Base-by-base conservation (phyloP, 164 flowering plant species). In the Cinnamomum chago region DNA sequence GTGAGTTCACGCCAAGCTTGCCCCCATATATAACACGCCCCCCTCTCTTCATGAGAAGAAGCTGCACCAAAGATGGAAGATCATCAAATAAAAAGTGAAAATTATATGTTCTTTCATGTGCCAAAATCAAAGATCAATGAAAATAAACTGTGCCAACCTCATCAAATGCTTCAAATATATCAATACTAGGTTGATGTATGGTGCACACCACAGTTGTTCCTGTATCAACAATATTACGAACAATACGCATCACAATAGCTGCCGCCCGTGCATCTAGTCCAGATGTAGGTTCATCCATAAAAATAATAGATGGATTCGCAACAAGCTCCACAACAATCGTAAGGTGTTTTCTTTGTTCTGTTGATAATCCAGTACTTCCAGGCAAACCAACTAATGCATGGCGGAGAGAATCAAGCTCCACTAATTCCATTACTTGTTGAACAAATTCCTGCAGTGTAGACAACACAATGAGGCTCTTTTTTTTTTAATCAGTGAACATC, bases 281-380 rank as follows among this genome's bases (percentile, higher is more conserved):
- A 72, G 98, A 95, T 70, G 98, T 95, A 47, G 97, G 98, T 81
- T 95, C 98, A 81, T 95, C 98, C 98, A 95, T 95, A 73, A 95
- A 95, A 71, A 92, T 91, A 11, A 95, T 95, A 23, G 97, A 90
- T 67, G 98, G 98, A 83, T 95, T 94, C 70, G 98, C 93, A 67
- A 94, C 98, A 79, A 94, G 95, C 85, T 94, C 98, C 62, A 94
- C 98, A 10, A 97, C 98, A 68, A 95, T 95, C 18, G 98, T 95
- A 60, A 95, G 81, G 14, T 97, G 92, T 76, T 95, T 95, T 75
- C 98, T 86, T 79, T 95, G 98, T 80, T 91, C 98, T 51, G 98
- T 95, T 71, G 98, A 90, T 70, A 95, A 82, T 27, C 98, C 98
- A 72, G 81, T 73, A 72, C 81, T 85, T 58, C 98, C 98, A 58